Base-by-base conservation (phyloP, 352 stramenopile genomes). In the Phytophthora aleatoria region DNA sequence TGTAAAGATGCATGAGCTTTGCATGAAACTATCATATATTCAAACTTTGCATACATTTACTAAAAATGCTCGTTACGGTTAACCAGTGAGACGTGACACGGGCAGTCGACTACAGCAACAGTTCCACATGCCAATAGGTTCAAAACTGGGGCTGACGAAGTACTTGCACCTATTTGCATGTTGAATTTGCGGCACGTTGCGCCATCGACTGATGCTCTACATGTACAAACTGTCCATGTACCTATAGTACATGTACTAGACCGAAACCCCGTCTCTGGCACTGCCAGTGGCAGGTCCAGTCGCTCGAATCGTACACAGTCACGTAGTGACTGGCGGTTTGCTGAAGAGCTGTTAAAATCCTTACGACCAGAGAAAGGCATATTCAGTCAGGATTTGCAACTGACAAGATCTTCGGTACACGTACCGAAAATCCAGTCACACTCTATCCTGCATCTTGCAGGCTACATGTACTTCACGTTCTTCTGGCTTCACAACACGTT, bases 351-450 rank as follows among this genome's bases (percentile, higher is more conserved):
- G 44, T 56, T 50, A 50, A 63, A 55, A 41, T 1, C 35, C 7
- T 16, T 41, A 41, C 35, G 35, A 41, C 35, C 35, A 41, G 44
- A 63, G 36, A 56, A 63, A 63, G 56, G 31, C 31, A 44, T 56
- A 56, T 50, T 65, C 50, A 55, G 59, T 61, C 59, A 61, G 44
- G 59, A 67, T 67, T 67, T 67, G 59, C 41, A 20, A 20, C 20
- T 1, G 20, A 20, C 20, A 20, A 20, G 20, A 20, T 20, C 20
- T 20, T 20, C 3, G 5, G 2, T 53, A 3, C 12, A 41, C 33
- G 28, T 59, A 48, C 49, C 30, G 12, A 53, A 58, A 58, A 59
- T 59, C 57, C 38, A 57, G 15, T 11, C 20, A 20, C 20, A 20
- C 20, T 20, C 0, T 0, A 20, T 20, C 20, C 20, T 20, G 20